Evolutionary conservation across 192 early-diverging fungal species (phyloP).

Genomic region (Coemansia sp.): DNA sequence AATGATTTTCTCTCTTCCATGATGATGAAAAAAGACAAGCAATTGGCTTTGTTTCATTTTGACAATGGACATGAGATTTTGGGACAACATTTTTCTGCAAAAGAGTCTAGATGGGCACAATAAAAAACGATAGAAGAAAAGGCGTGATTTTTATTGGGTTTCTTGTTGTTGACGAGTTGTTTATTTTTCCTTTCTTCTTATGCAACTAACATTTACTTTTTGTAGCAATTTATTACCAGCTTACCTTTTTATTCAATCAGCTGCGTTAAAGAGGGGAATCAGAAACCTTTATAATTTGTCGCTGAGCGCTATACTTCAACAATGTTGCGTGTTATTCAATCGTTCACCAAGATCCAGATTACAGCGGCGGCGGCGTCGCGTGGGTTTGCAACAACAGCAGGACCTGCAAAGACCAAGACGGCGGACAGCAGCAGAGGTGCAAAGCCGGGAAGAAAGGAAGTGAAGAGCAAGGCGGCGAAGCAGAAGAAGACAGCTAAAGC

Average conservation of each 20-base stretch:
- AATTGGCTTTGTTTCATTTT: no score
- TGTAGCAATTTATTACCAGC: neutral
- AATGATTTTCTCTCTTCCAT: no score
- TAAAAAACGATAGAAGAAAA: no score
- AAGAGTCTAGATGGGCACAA: no score
- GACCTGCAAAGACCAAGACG: neutral
- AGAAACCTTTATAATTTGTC: no score
- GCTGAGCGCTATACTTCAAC: neutral
- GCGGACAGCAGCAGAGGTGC: neutral
- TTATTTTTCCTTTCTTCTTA: no score
- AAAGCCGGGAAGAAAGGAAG: constrained; percentile 11
- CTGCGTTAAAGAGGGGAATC: no score
- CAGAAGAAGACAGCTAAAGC: constrained; percentile 6
- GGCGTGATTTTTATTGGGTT: no score
- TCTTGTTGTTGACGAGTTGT: no score
- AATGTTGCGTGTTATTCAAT: constrained; percentile 19
- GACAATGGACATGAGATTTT: neutral
- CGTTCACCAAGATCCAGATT: constrained; percentile 5
- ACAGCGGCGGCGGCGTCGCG: neutral
- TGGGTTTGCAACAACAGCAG: neutral
- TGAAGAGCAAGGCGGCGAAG: constrained; percentile 13
- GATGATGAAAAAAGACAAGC: neutral
- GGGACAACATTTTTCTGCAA: neutral
- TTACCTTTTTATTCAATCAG: no score
- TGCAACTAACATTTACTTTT: neutral